Evolutionary conservation across 139 green algal species (phyloP), one percentile per base, ranked within the genome.

Genomic region (Chlorella sorokiniana): DNA sequence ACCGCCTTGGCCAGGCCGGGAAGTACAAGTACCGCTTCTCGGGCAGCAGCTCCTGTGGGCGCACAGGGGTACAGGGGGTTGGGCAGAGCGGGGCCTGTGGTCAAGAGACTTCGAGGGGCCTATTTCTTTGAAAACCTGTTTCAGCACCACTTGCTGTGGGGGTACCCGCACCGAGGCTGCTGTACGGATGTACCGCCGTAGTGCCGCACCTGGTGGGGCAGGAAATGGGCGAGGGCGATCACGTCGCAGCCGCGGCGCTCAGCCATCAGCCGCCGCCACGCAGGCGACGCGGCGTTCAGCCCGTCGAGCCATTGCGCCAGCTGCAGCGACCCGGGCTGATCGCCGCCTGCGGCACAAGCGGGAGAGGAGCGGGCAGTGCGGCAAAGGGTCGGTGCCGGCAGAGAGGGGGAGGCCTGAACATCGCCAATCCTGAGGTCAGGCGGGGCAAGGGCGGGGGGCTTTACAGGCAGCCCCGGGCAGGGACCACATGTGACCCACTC

Each of bases 11-110:
- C 81, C 51, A 97, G 79, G 59, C 92, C 87, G 29, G 93, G 69
- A 90, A 96, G 35, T 90, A 91, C 38, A 98, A 83, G 69, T 92
- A 94, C 10, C 94, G 84, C 84, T 97, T 97, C 87, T 97, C 93
- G 0, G 94, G 93, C 40, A 94, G 80, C 33, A 97, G 88, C 59
- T 85, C 77, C 77, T 93, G 83, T n/a, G n/a, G n/a, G n/a, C n/a
- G n/a, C n/a, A n/a, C 68, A 45, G 38, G 45, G 44, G 29, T 4
- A 42, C 38, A 14, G 18, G 3, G 42, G 10, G 7, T 2, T 16
- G 33, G 64, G 22, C 10, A 23, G 6, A 71, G 8, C 4, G 33
- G 8, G 37, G 64, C 64, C 29, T 48, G 18, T 48, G 27, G 8
- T 20, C 37, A 42, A 7, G 35, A 3, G 18, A 51, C 20, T 51